Conservation (phyloP, 1,284 basidiomycete genomes). For the Thecaphora frezii region DNA sequence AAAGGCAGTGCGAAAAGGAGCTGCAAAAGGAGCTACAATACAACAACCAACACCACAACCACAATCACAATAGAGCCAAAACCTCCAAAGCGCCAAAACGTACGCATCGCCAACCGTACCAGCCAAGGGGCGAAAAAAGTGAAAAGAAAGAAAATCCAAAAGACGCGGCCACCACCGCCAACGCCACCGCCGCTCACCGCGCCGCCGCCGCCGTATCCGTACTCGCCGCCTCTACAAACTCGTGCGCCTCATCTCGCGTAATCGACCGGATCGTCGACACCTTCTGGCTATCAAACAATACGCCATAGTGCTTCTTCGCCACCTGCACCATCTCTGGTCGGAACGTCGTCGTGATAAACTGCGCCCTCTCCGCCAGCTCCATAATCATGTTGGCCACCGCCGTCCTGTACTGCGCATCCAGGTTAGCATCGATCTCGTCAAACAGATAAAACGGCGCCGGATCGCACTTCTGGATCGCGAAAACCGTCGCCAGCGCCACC, state of each 20-base stretch:
- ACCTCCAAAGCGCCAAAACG: too few species aligned
- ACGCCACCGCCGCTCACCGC: too few species aligned
- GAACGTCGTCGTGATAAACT: constrained; percentile 99
- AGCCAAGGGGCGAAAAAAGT: too few species aligned
- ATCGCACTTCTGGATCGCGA: constrained; percentile 98
- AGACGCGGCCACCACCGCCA: too few species aligned
- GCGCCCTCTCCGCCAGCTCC: constrained; percentile 78
- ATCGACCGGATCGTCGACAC: constrained; percentile 77
- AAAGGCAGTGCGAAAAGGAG: too few species aligned
- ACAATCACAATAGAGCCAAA: too few species aligned
- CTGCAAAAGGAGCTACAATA: too few species aligned
- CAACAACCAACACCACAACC: too few species aligned
- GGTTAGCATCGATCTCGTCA: constrained; percentile 97
- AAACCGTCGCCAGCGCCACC: constrained; percentile 93
- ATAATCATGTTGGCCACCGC: constrained; percentile 97
- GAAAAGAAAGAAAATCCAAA: too few species aligned
- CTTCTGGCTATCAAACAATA: constrained; percentile 95
- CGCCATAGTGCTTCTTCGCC: constrained; percentile 96
- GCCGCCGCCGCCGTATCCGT: constrained; percentile 4
- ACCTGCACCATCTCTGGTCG: constrained; percentile 92
- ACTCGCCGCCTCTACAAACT: constrained; percentile 72
- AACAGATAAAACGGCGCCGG: constrained; percentile 99
- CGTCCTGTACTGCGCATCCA: constrained; percentile 95
- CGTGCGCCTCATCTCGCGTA: constrained; percentile 78
- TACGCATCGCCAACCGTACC: too few species aligned